Percentiles rank a stretch among this genome's conserved stretches.
Evolutionary conservation across 148 eudicot genomes (phyloP).

Genomic region (Talinum fruticosum): DNA sequence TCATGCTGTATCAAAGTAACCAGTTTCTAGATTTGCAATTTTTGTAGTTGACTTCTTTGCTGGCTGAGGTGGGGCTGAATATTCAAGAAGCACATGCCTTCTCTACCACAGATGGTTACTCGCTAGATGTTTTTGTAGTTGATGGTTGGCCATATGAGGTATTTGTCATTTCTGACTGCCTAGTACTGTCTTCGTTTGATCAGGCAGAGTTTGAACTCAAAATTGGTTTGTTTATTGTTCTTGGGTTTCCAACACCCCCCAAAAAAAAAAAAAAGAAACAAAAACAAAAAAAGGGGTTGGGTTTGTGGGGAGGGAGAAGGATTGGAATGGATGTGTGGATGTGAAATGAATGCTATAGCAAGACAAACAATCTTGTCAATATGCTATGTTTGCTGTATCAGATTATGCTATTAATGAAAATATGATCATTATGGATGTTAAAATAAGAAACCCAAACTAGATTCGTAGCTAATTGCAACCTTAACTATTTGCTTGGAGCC

Average conservation of each 20-base stretch:
- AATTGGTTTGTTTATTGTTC: not conserved
- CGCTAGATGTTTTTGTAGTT: constrained; percentile 77
- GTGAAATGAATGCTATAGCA: not conserved
- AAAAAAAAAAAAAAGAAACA: too few relatives aligned
- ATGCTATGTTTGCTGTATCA: not conserved
- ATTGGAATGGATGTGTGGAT: not conserved
- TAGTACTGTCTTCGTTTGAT: not conserved
- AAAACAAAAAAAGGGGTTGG: too few relatives aligned
- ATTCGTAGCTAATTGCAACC: not conserved
- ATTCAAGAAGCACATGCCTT: constrained; percentile 89
- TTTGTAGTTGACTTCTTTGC: constrained; percentile 70
- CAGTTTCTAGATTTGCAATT: constrained; percentile 19
- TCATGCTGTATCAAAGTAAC: not conserved
- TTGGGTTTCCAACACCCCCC: not conserved
- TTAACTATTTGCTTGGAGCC: not conserved
- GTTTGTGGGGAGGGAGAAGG: not conserved
- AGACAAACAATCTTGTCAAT: not conserved
- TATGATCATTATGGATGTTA: not conserved
- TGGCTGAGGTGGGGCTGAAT: constrained; percentile 74
- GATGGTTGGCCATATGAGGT: constrained; percentile 92
- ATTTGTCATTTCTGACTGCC: constrained; percentile 4
- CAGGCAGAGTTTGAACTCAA: not conserved
- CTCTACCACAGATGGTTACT: constrained; percentile 75
- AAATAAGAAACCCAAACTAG: not conserved
- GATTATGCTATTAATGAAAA: not conserved